Evolutionary conservation across 768 basidiomycete species (phyloP), one percentile per base, ranked within the genome.

Genomic region (Hypsizygus marmoreus): DNA sequence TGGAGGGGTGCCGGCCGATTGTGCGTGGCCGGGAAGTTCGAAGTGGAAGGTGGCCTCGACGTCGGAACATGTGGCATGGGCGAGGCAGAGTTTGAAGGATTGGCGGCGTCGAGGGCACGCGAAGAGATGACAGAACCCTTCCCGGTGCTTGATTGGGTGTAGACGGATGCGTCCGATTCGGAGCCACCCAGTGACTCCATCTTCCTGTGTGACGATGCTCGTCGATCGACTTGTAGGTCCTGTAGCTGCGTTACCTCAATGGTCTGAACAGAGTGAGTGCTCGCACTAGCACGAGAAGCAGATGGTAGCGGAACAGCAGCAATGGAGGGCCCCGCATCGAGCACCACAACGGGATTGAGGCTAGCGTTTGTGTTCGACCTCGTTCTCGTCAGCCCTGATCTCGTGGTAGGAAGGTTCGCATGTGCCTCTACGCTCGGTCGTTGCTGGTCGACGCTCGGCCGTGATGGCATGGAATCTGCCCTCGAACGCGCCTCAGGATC

Each of bases 101-200:
- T 2, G 37, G 19, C 23, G 19, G 25, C 23, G 29, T 29, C 38
- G 26, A 20, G 28, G 30, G 33, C 19, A 7, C 17, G 8, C 10
- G 47, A 26, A 23, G 50, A 43, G 16, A 34, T 45, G 30, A 32
- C 40, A 19, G 32, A 46, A 48, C 33, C 40, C 5, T 60, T 60
- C 2, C 57, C 43, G 6, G 58, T 53, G 42, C 67, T 67, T 20
- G 64, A 59, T 24, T 69, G 65, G 0, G 66, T 67, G 43, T 71
- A 71, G 10, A 72, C 59, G 4, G 66, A 67, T 8, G 58, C 63
- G 4, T 68, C 66, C 2, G 68, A 69, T 29, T 68, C 70, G 16
- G 44, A 45, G 3, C 26, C 16, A 50, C 51, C 17, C 61, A 67
- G 35, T 34, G 56, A 43, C 11, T 12, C 17, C 13, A 16, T 28